A percentile compares a stretch with the other conserved stretches of the same genome.
These are phyloP conservation scores for Singerocomus inundabilis DNA, from an alignment of 1,284 basidiomycete genomes.

Conservation along the genomic window DNA sequence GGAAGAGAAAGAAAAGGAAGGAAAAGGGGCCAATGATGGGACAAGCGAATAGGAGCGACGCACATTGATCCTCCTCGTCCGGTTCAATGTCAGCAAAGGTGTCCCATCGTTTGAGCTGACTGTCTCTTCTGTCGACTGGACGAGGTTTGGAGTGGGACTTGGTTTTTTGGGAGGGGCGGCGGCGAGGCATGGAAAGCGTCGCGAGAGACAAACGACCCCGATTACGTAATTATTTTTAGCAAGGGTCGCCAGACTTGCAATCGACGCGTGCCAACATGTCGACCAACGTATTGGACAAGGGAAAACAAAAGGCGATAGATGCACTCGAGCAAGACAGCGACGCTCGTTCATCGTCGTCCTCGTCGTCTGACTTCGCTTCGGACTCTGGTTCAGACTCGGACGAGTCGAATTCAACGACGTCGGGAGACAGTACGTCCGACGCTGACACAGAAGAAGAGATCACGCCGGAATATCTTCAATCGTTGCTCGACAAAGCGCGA, in stretches of 20 bases:
- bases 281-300: conserved; percentile 36
- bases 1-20: too few species aligned
- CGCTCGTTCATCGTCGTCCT: conserved; percentile 15
- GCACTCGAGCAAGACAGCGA: conserved; percentile 14
- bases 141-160: conserved; percentile 36
- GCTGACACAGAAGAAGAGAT: conserved; percentile 42
- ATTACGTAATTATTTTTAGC: conserved; percentile 25
- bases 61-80: conserved; percentile 77
- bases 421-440: conserved; percentile 4
- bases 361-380: conserved; percentile 3
- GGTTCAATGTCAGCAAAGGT: conserved; percentile 62
- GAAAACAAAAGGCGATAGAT: conserved; percentile 44
- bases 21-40: too few species aligned
- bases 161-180: conserved; percentile 21
- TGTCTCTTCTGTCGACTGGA: conserved; percentile 48
- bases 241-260: not conserved
- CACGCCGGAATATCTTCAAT: conserved; percentile 60
- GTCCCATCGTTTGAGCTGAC: conserved; percentile 63
- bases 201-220: not conserved
- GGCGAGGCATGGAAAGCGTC: conserved; percentile 26
- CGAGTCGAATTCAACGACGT: conserved; percentile 20
- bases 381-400: conserved; percentile 7
- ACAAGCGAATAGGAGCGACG: conserved; percentile 26
- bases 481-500: conserved; percentile 60
- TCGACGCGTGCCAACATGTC: conserved; percentile 16